A percentile compares a stretch with the other conserved stretches of the same genome.
phyloP scores from a whole-genome alignment of 2,329 filamentous ascomycete species.

The Aspergillus jensenii region DNA sequence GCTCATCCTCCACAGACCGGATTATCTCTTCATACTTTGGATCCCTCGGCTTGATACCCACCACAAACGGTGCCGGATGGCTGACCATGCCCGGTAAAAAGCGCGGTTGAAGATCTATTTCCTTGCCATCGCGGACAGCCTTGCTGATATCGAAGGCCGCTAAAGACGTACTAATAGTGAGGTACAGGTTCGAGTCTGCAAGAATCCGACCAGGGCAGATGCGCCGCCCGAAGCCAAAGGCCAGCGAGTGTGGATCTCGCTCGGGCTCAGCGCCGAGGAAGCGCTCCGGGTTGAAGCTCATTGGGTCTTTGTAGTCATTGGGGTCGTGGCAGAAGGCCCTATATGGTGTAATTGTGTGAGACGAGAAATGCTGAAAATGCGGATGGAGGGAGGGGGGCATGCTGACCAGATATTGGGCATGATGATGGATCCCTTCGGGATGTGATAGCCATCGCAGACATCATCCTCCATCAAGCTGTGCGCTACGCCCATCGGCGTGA shows the following conservation, averaged over 20 bases:
- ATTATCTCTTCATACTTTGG: slow-evolving; percentile 6
- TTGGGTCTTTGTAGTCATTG: slow-evolving; percentile 1
- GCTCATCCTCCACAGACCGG: slow-evolving; percentile 1
- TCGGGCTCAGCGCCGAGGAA: slow-evolving; percentile 9
- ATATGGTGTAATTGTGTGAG: neutral
- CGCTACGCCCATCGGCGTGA: slow-evolving; percentile 26
- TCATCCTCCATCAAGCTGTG: slow-evolving; percentile 27
- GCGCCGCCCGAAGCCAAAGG: slow-evolving; percentile 13
- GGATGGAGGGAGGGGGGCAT: neutral
- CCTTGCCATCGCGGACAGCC: neutral
- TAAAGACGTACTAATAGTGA: slow-evolving; percentile 5
- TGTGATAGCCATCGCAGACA: slow-evolving; percentile 24
- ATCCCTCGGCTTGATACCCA: slow-evolving; percentile 2
- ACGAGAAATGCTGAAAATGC: neutral
- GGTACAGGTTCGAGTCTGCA: slow-evolving; percentile 8
- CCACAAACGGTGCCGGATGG: slow-evolving; percentile 8
- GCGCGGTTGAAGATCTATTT: neutral
- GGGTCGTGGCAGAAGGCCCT: slow-evolving; percentile 10
- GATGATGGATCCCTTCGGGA: slow-evolving; percentile 38
- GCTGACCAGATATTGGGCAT: slow-evolving; percentile 39
- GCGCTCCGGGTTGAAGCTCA: slow-evolving; percentile 10
- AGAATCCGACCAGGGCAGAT: slow-evolving; percentile 13
- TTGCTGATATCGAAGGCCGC: slow-evolving; percentile 6
- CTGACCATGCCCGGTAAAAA: slow-evolving; percentile 8
- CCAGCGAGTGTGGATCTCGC: slow-evolving; percentile 7